Evolutionary conservation across 441 rosid genomes (phyloP), one percentile per base, ranked within the genome.

Genomic region (Omphalea diandra): DNA sequence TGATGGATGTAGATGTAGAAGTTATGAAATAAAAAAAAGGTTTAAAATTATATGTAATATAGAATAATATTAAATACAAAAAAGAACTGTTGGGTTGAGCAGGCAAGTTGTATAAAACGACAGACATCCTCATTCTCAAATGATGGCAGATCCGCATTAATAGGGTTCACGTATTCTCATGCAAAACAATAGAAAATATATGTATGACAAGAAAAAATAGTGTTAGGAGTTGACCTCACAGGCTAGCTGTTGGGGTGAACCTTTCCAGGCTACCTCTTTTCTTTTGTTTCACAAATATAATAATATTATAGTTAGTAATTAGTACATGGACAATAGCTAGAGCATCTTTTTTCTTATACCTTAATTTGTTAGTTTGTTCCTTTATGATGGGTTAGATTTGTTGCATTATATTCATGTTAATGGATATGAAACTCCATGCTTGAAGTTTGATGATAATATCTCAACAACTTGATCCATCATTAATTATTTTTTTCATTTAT

Each of bases 91-190:
- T 49, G 41, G 67, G 59, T n/a, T 60, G 59, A 36, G 6, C 43
- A 10, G 65, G 31, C 71, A 46, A 58, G 66, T 66, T 49, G 76
- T 55, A 75, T 43, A 81, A 75, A 74, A 77, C 54, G 85, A 84
- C 89, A 87, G 82, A 86, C 90, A 87, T 87, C 35, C 87, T 80
- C 77, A 77, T 72, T 68, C 83, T 76, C 73, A 63, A 80, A 71
- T 68, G 70, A 78, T 63, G 72, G 68, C 74, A 75, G 89, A 87
- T 87, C 94, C 94, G 88, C 83, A 82, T 82, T 81, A 79, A 73
- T 69, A 79, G 88, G 83, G 69, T 71, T 82, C 83, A 74, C 83
- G 77, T 73, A 73, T 75, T 70, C 79, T 78, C 84, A 74, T 78
- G 87, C 84, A 74, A 55, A 47, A 14, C 60, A 52, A 63, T 35